phyloP scores from a whole-genome alignment of 148 eudicot genomes.

The Chenopodium suecicum region DNA sequence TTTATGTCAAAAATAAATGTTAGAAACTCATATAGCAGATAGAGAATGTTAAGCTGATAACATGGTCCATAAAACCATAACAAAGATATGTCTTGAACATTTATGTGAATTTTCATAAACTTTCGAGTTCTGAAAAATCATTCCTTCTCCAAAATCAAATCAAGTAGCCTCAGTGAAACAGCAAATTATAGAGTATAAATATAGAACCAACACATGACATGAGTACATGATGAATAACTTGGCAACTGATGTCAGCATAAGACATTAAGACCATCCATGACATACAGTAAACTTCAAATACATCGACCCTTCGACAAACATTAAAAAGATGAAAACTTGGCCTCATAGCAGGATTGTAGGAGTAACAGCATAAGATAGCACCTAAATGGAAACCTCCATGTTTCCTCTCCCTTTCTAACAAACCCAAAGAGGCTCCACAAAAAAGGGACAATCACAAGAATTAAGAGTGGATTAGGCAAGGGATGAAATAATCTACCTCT shows the following conservation, averaged over 20 bases:
- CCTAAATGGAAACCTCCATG: not conserved
- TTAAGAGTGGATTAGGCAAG: not conserved
- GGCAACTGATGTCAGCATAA: not conserved
- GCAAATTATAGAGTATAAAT: not conserved
- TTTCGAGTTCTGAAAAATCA: not conserved
- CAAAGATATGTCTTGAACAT: not conserved
- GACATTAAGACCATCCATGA: not conserved
- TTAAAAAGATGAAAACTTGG: not conserved
- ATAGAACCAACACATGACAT: not conserved
- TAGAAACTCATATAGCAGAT: not conserved
- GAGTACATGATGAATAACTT: not conserved
- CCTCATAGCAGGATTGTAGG: not conserved
- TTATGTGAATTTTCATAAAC: not conserved
- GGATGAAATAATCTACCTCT: slow-evolving; percentile 50
- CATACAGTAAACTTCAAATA: not conserved
- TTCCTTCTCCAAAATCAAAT: not conserved
- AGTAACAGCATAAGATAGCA: not conserved
- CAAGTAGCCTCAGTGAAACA: not conserved
- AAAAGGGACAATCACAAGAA: not conserved
- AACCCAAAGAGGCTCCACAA: not conserved
- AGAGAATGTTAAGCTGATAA: not conserved
- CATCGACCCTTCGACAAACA: not conserved
- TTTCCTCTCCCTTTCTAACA: not conserved
- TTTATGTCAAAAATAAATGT: slow-evolving; percentile 11
- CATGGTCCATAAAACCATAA: not conserved